These are phyloP conservation scores for Posidonia australis DNA, from an alignment of 106 monocot species.

Conservation along the genomic window DNA sequence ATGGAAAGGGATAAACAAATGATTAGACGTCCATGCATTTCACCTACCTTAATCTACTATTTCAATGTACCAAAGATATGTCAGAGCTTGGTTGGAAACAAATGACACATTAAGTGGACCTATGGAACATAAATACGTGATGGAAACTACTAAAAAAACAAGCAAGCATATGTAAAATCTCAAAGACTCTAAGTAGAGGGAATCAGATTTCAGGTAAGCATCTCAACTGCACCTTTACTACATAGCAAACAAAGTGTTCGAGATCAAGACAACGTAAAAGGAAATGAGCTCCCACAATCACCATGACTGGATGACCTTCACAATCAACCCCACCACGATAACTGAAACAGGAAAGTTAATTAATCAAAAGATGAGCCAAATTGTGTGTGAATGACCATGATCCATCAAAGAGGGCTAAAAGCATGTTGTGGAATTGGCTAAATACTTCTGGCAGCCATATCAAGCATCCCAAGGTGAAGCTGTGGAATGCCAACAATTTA, in stretches of 20 bases:
- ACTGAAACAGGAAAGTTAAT: constrained; percentile 25
- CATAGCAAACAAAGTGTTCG: constrained; percentile 85
- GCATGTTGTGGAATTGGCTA: too few species aligned
- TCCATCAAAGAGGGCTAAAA: too few species aligned
- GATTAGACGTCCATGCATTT: too few species aligned
- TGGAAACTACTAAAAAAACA: not conserved
- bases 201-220: not conserved
- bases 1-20: too few species aligned
- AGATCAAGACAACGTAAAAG: constrained; percentile 92
- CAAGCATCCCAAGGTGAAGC: not conserved
- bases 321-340: constrained; percentile 95
- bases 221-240: constrained; percentile 59
- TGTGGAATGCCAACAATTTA: not conserved
- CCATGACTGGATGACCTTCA: constrained; percentile 91
- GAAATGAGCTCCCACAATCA: constrained; percentile 96
- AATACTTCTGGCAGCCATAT: too few species aligned
- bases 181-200: too few species aligned
- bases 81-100: too few species aligned
- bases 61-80: too few species aligned
- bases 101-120: too few species aligned
- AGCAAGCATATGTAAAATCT: not conserved
- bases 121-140: too few species aligned
- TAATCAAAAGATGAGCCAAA: not conserved
- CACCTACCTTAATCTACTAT: too few species aligned
- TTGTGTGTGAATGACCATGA: not conserved